Evolutionary conservation across 208 protist species (phyloP).

Genomic region (Crithidia bombi): DNA sequence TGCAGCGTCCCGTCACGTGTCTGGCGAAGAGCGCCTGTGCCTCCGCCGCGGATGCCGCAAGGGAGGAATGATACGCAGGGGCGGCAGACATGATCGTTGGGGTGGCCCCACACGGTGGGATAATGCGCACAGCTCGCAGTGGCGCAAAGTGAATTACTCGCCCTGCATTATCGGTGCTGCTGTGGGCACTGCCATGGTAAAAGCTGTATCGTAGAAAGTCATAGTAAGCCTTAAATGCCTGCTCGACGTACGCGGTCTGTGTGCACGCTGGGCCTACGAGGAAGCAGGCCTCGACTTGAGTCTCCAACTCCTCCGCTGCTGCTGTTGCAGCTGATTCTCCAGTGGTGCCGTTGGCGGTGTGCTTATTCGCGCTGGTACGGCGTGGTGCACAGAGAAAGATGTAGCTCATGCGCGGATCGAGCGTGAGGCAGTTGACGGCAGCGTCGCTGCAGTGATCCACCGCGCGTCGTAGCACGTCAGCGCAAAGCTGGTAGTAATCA

Average conservation of each 20-base stretch:
- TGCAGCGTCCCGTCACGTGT: constrained; percentile 5
- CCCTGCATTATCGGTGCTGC: constrained; percentile 34
- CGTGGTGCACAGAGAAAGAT: constrained; percentile 48
- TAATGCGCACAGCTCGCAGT: constrained; percentile 17
- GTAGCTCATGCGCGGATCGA: constrained; percentile 68
- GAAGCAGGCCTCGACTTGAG: constrained; percentile 19
- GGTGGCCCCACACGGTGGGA: background rate
- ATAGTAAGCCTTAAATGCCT: constrained; percentile 13
- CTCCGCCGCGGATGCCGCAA: constrained; percentile 1
- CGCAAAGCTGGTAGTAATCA: constrained; percentile 27
- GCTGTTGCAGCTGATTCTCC: background rate
- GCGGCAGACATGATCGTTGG: background rate
- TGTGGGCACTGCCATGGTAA: constrained; percentile 32
- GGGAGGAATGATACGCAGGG: background rate
- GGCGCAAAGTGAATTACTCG: constrained; percentile 29
- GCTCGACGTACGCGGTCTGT: constrained; percentile 9
- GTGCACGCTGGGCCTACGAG: constrained; percentile 18
- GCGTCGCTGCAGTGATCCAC: constrained; percentile 1
- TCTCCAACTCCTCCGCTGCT: background rate
- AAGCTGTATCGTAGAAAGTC: constrained; percentile 34
- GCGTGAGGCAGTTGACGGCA: constrained; percentile 16
- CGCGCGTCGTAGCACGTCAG: constrained; percentile 25
- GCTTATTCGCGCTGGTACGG: constrained; percentile 16
- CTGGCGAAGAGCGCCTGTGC: constrained; percentile 22
- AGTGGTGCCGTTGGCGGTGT: background rate